Base-by-base conservation (phyloP, 768 basidiomycete genomes). In the Mycena alexandri region DNA sequence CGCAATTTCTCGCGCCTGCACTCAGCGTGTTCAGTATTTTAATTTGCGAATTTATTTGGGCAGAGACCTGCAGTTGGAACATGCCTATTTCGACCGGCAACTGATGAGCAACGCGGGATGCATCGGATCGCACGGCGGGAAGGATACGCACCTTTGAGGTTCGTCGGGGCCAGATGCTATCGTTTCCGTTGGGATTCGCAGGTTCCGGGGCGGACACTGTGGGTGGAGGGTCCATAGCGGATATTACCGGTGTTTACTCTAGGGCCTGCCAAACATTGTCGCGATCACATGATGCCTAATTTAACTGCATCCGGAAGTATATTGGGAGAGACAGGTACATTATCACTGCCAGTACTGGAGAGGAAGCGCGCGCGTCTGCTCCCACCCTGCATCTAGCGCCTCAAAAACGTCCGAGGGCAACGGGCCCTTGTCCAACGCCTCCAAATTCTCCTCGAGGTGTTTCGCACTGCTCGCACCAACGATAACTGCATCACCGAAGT, bases 1-100 rank as follows among this genome's bases (percentile, higher is more conserved):
- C 87, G 84, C 65, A 87, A 84, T 76, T 90, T 89, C 73, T 89
- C 88, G 67, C 85, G 86, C 72, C 88, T 89, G 73, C 54, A 29
- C 25, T 53, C 59, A 51, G 67, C 72, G 56, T 67, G 59, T 66
- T 63, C 53, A 24, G 62, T 42, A 53, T n/a, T 65, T 52, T n/a
- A 36, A 42, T 42, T 22, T 24, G 53, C 4, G 34, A 2, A 24
- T 13, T 38, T 38, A 14, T 38, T 38, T 38, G 38, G 38, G 38
- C 10, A 38, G 19, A 53, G 65, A 78, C 88, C 88, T 87, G 83
- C 88, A 89, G 56, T 81, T 86, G 14, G 87, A 85, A 76, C 88
- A 89, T 47, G 88, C 88, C 88, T 89, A 50, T 51, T 17, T 24
- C 41, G 8, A 3, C 14, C 21, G 44, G 34, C 60, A 46, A 36